Evolutionary conservation across 495 filamentous ascomycete genomes (phyloP), one percentile per base, ranked within the genome.

Genomic region (Bacidia rubella): DNA sequence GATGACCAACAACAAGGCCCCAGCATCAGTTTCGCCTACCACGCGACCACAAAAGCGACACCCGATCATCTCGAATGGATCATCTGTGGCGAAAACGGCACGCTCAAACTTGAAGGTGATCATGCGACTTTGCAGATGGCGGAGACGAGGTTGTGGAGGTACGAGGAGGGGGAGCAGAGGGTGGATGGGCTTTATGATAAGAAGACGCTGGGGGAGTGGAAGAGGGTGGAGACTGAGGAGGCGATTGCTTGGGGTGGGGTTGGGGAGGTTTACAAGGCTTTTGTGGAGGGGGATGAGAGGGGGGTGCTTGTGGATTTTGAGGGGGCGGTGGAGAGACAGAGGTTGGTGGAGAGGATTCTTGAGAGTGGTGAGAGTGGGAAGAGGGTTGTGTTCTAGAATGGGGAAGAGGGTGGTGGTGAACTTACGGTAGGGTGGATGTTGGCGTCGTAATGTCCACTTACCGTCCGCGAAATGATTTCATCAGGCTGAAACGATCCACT

Each of bases 31-130:
- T 57, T 39, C 25, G 45, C 46, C 12, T 54, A 23, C 20, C 24
- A n/a, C 0, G 25, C 21, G 24, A 54, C 41, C 12, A 40, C 51
- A 15, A 24, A 38, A n/a, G 51, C 29, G 12, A 51, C 50, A 19
- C 54, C 54, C 11, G 47, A 20, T 17, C n/a, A 24, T 0, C 63
- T 77, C 10, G 56, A 68, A n/a, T 84, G 78, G 78, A 68, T 63
- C 0, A 75, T 84, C 48, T 67, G 67, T 19, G 77, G 78, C 29
- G 67, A 73, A 29, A 72, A 70, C 58, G 80, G 77, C 2, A 71
- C 79, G 57, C 69, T 82, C 10, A 65, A 70, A 26, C 60, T 81
- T 19, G 65, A 69, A 1, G 65, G 68, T 1, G 17, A 12, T 39
- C 17, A 21, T 19, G 19, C 29, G 15, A 22, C 46, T 5, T n/a